These are phyloP conservation scores for Ustilago trichophora DNA, from an alignment of 1,284 basidiomycete genomes.

Conservation along the genomic window DNA sequence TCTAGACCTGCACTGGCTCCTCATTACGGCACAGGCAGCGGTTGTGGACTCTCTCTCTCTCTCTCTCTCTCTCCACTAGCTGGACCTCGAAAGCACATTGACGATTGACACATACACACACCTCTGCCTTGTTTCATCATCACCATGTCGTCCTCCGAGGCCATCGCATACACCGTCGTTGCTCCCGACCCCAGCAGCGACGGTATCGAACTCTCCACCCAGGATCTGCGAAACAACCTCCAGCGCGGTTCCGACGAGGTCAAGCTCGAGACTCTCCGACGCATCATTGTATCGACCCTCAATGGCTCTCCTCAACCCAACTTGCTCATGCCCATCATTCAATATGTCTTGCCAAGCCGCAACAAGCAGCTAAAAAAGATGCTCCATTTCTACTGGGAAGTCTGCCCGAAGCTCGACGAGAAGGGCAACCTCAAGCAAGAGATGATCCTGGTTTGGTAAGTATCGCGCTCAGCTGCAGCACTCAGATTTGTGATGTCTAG, in stretches of 20 bases:
- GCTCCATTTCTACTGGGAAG: slow-evolving; percentile 98
- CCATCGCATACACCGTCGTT: slow-evolving; percentile 52
- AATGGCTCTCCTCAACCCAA: slow-evolving; percentile 91
- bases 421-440: slow-evolving; percentile 98
- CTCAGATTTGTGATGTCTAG: too few species aligned
- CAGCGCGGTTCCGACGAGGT: slow-evolving; percentile 98
- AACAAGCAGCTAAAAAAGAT: slow-evolving; percentile 99
- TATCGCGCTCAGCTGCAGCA: slow-evolving; percentile 52
- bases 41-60: slow-evolving; percentile 2
- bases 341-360: slow-evolving; percentile 92
- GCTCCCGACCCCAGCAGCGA: slow-evolving; percentile 49
- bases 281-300: slow-evolving; percentile 93
- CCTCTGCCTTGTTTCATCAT: neutral
- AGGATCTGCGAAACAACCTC: slow-evolving; percentile 83
- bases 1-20: too few species aligned
- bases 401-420: slow-evolving; percentile 97
- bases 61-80: neutral
- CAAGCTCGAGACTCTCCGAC: slow-evolving; percentile 94
- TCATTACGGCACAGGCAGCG: neutral
- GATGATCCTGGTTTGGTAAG: slow-evolving; percentile 98
- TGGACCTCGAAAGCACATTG: neutral
- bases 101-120: neutral
- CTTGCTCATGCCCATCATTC: slow-evolving; percentile 97
- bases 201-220: slow-evolving; percentile 52
- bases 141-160: slow-evolving; percentile 44